Evolutionary conservation across 148 eudicot genomes (phyloP).

Genomic region (Gaultheria prostrata): DNA sequence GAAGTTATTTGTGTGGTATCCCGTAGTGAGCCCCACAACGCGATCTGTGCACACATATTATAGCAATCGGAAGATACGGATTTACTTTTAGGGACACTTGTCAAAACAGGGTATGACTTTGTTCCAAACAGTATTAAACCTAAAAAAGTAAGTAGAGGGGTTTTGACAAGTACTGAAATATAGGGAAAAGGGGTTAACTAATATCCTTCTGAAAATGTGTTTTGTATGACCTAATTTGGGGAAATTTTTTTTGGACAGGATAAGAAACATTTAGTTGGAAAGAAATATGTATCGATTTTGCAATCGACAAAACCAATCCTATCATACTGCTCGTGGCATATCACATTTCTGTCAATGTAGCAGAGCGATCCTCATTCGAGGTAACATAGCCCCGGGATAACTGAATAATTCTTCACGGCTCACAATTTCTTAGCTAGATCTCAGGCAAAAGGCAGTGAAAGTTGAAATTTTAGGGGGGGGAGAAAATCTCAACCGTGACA

Average conservation of each 20-base stretch:
- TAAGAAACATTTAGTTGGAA: too few species aligned
- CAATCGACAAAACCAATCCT: background rate
- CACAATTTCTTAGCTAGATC: too few species aligned
- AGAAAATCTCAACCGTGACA: background rate
- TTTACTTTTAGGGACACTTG: background rate
- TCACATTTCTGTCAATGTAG: background rate
- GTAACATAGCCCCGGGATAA: background rate
- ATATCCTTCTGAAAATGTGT: background rate
- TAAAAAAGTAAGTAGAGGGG: background rate
- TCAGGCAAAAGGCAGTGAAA: too few species aligned
- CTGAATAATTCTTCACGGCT: background rate
- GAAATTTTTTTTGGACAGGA: too few species aligned
- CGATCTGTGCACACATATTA: too few species aligned
- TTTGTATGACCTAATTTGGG: background rate
- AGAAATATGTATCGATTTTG: too few species aligned
- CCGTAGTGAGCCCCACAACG: too few species aligned
- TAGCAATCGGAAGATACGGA: background rate
- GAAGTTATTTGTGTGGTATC: background rate
- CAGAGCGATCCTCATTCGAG: background rate
- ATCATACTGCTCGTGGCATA: too few species aligned
- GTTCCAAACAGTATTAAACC: background rate
- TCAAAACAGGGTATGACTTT: background rate
- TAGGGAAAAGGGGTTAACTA: background rate
- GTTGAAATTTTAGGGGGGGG: too few species aligned
- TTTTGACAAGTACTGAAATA: background rate